These are phyloP conservation scores for Dryadomyces quercivorus DNA, from an alignment of 2,329 filamentous ascomycete genomes.

Conservation along the genomic window DNA sequence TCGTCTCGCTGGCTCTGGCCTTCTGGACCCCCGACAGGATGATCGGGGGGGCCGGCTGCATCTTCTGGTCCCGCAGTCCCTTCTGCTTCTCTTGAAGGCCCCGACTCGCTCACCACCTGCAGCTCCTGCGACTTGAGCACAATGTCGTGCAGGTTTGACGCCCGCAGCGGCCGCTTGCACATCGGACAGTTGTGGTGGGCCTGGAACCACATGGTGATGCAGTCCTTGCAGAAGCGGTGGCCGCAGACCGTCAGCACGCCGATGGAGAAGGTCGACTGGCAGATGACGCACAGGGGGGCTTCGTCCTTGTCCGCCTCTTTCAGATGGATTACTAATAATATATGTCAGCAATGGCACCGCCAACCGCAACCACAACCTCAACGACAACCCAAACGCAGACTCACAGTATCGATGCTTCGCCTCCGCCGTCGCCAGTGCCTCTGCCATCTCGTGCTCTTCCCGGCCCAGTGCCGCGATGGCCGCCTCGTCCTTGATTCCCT, in stretches of 20 bases:
- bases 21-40: too few relatives aligned
- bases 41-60: too few relatives aligned
- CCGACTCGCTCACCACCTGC: slow-evolving; percentile 38
- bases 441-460: slow-evolving; percentile 37
- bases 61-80: not conserved
- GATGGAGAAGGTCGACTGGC: slow-evolving; percentile 61
- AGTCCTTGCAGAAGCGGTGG: slow-evolving; percentile 85
- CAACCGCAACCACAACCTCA: slow-evolving; percentile 11
- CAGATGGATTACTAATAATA: slow-evolving; percentile 34
- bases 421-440: slow-evolving; percentile 48
- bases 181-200: slow-evolving; percentile 67
- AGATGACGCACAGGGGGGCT: slow-evolving; percentile 72
- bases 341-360: not conserved
- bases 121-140: slow-evolving; percentile 68
- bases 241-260: slow-evolving; percentile 80
- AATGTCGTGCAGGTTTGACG: slow-evolving; percentile 70
- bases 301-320: slow-evolving; percentile 47
- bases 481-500: slow-evolving; percentile 46
- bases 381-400: slow-evolving; percentile 14
- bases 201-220: slow-evolving; percentile 67
- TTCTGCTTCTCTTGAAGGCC: slow-evolving; percentile 13
- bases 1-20: too few relatives aligned
- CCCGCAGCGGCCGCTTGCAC: slow-evolving; percentile 60
- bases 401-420: slow-evolving; percentile 64
- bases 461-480: slow-evolving; percentile 28